A percentile compares a stretch with the other conserved stretches of the same genome.
Conservation (phyloP, 495 filamentous ascomycete species). For the Aspergillus mulundensis region DNA sequence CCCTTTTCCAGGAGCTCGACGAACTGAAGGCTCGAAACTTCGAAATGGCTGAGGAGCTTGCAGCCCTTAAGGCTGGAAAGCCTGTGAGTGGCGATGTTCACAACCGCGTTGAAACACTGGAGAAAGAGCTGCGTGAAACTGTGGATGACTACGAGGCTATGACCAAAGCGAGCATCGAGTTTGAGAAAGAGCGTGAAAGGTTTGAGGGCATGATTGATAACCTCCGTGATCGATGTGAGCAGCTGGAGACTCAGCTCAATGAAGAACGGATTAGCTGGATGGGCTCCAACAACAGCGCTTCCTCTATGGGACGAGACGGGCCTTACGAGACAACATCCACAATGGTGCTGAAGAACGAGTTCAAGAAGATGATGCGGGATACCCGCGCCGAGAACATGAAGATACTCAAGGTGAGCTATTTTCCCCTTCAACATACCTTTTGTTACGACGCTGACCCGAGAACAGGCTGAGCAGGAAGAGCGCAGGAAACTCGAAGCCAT, state of each 20-base stretch:
- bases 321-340: slow-evolving; percentile 61
- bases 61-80: slow-evolving; percentile 43
- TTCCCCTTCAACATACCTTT: not conserved
- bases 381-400: slow-evolving; percentile 68
- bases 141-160: slow-evolving; percentile 82
- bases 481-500: slow-evolving; percentile 60
- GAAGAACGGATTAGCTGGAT: slow-evolving; percentile 72
- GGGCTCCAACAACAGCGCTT: slow-evolving; percentile 51
- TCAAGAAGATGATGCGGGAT: slow-evolving; percentile 89
- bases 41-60: slow-evolving; percentile 56
- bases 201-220: slow-evolving; percentile 70
- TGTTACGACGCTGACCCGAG: slow-evolving; percentile 16
- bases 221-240: slow-evolving; percentile 65
- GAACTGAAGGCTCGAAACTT: slow-evolving; percentile 59
- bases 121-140: slow-evolving; percentile 77
- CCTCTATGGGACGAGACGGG: slow-evolving; percentile 44
- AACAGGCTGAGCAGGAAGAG: slow-evolving; percentile 69
- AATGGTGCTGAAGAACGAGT: slow-evolving; percentile 72
- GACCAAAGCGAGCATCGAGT: slow-evolving; percentile 78
- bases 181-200: slow-evolving; percentile 77
- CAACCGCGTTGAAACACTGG: slow-evolving; percentile 57
- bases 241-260: slow-evolving; percentile 60
- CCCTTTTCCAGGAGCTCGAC: slow-evolving; percentile 61
- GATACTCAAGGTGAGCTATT: slow-evolving; percentile 58
- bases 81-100: slow-evolving; percentile 47